These are phyloP conservation scores for Talaromyces sp. DNA, from an alignment of 2,329 filamentous ascomycete genomes.

Conservation along the genomic window DNA sequence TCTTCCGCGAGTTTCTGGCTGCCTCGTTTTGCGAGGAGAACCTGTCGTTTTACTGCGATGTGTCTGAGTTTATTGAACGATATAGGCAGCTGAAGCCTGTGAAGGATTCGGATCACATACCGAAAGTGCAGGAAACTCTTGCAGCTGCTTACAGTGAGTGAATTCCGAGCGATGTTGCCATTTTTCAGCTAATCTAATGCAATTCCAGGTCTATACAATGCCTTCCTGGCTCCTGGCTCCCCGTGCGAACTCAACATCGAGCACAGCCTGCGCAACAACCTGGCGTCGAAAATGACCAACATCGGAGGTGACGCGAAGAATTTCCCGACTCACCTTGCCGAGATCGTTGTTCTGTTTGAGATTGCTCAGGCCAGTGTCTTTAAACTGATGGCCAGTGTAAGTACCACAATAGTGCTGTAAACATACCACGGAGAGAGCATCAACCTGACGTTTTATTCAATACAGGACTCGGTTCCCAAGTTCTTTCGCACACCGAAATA, in stretches of 20 bases:
- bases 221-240: slow-evolving; percentile 89
- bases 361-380: slow-evolving; percentile 93
- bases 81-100: slow-evolving; percentile 53
- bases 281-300: slow-evolving; percentile 94
- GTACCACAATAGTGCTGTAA: slow-evolving; percentile 34
- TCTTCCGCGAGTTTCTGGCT: slow-evolving; percentile 90
- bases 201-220: slow-evolving; percentile 76
- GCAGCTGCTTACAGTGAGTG: slow-evolving; percentile 79
- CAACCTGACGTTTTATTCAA: slow-evolving; percentile 8
- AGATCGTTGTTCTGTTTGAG: slow-evolving; percentile 85
- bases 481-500: slow-evolving; percentile 60
- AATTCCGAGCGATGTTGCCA: neutral
- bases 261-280: slow-evolving; percentile 84
- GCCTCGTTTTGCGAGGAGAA: slow-evolving; percentile 98
- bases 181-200: slow-evolving; percentile 10
- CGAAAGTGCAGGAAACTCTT: slow-evolving; percentile 89
- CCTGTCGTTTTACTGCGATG: slow-evolving; percentile 89
- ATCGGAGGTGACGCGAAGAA: slow-evolving; percentile 87
- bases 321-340: slow-evolving; percentile 84
- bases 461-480: slow-evolving; percentile 59
- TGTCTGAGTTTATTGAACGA: slow-evolving; percentile 76
- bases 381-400: slow-evolving; percentile 97
- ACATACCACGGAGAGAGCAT: slow-evolving; percentile 7
- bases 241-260: slow-evolving; percentile 98
- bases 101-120: slow-evolving; percentile 54